Evolutionary conservation across 148 eudicot genomes (phyloP).

Genomic region (Arctostaphylos glauca): DNA sequence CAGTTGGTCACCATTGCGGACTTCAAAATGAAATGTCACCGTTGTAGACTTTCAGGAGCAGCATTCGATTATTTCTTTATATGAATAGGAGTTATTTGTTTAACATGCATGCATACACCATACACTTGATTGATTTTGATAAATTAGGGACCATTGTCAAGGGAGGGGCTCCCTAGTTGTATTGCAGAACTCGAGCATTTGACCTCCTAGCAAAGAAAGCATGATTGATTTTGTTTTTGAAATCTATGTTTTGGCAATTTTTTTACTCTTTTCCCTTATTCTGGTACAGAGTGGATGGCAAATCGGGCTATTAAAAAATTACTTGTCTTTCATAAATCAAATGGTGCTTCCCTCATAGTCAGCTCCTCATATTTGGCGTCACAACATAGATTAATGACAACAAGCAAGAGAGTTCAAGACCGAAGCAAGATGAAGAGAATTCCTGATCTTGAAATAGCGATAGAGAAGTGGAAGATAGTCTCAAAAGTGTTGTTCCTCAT

Average conservation of each 20-base stretch:
- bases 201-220: too few relatives aligned
- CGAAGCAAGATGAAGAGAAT: constrained; percentile 72
- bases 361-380: not conserved
- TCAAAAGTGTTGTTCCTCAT: constrained; percentile 64
- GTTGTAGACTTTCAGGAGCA: too few relatives aligned
- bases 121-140: too few relatives aligned
- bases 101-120: too few relatives aligned
- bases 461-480: constrained; percentile 71
- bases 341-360: not conserved
- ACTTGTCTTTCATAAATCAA: not conserved
- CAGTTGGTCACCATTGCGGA: too few relatives aligned
- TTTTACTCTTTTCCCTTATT: not conserved
- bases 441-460: constrained; percentile 64
- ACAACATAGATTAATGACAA: constrained; percentile 52
- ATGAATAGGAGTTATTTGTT: too few relatives aligned
- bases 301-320: not conserved
- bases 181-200: too few relatives aligned
- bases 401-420: constrained; percentile 71
- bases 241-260: not conserved
- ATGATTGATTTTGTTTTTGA: not conserved
- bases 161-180: too few relatives aligned
- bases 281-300: not conserved
- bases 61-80: too few relatives aligned
- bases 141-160: too few relatives aligned
- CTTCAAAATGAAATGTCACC: too few relatives aligned